Conservation (phyloP, 371 early-diverging fungal genomes). For the Enterospora canceri region DNA sequence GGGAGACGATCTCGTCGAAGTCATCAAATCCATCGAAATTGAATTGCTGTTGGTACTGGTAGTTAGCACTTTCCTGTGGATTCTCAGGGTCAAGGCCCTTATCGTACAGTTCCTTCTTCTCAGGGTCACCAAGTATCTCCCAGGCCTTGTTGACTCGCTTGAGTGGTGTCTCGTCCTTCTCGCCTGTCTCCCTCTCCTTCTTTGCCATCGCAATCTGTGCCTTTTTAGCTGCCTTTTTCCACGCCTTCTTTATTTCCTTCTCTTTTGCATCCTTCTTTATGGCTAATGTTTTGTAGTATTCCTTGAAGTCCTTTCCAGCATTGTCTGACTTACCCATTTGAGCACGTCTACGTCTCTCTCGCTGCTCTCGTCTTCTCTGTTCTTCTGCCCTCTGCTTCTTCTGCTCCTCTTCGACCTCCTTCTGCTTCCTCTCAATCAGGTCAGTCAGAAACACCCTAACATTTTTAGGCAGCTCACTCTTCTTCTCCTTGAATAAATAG, state of each 20-base stretch:
- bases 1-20: conserved; percentile 10
- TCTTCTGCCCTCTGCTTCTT: conserved; percentile 19
- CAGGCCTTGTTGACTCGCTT: conserved; percentile 44
- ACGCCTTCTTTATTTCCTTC: conserved; percentile 35
- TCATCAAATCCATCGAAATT: not conserved
- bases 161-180: conserved; percentile 17
- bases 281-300: conserved; percentile 46
- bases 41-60: not conserved
- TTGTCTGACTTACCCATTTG: conserved; percentile 18
- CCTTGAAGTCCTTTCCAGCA: conserved; percentile 38
- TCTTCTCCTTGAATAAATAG: conserved; percentile 2
- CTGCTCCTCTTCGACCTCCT: conserved; percentile 16
- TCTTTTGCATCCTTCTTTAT: conserved; percentile 14
- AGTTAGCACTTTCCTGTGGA: not conserved
- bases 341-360: conserved; percentile 7
- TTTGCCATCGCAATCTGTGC: conserved; percentile 8
- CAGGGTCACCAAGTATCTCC: conserved; percentile 31
- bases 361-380: conserved; percentile 17
- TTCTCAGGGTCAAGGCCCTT: conserved; percentile 47
- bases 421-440: conserved; percentile 2
- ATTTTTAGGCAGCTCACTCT: not conserved
- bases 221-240: conserved; percentile 23
- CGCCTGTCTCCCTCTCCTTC: conserved; percentile 7
- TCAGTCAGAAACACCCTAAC: not conserved
- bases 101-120: conserved; percentile 50